A percentile compares a stretch with the other conserved stretches of the same genome.
Conservation (phyloP, 345 rosid species). For the Hibiscus trionum region DNA sequence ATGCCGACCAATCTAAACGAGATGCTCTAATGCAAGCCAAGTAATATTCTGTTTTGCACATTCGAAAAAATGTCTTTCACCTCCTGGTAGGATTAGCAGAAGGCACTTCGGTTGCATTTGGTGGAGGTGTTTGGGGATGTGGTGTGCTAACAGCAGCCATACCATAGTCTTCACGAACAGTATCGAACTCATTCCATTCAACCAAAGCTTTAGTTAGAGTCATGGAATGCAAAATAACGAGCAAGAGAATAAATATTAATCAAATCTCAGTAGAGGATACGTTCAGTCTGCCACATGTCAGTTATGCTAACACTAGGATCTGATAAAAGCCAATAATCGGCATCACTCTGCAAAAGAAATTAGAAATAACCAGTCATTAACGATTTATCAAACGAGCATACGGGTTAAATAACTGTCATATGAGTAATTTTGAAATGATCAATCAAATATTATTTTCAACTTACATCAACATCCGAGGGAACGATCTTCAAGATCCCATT, state of each 20-base stretch:
- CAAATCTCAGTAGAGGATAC: constrained; percentile 48
- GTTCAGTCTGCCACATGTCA: constrained; percentile 71
- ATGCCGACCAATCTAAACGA: no score
- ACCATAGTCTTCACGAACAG: constrained; percentile 32
- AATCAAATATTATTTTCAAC: constrained; percentile 12
- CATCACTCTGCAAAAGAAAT: constrained; percentile 47
- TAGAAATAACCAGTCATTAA: no score
- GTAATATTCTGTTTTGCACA: no score
- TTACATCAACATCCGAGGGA: constrained; percentile 83
- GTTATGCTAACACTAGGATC: constrained; percentile 86
- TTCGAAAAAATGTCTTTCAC: no score
- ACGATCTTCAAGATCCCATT: constrained; percentile 93
- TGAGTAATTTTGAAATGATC: no score
- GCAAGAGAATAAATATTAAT: neutral
- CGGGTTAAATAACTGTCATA: no score
- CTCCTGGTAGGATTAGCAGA: no score
- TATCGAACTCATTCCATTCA: constrained; percentile 48
- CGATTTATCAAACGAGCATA: no score
- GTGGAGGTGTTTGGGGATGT: no score
- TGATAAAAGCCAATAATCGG: constrained; percentile 93
- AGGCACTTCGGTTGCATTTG: no score
- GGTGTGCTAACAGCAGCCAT: constrained; percentile 28
- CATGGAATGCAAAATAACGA: constrained; percentile 17
- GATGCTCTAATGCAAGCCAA: no score
- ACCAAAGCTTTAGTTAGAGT: constrained; percentile 38